These are phyloP conservation scores for Suillus plorans DNA, from an alignment of 768 basidiomycete genomes.

Conservation along the genomic window DNA sequence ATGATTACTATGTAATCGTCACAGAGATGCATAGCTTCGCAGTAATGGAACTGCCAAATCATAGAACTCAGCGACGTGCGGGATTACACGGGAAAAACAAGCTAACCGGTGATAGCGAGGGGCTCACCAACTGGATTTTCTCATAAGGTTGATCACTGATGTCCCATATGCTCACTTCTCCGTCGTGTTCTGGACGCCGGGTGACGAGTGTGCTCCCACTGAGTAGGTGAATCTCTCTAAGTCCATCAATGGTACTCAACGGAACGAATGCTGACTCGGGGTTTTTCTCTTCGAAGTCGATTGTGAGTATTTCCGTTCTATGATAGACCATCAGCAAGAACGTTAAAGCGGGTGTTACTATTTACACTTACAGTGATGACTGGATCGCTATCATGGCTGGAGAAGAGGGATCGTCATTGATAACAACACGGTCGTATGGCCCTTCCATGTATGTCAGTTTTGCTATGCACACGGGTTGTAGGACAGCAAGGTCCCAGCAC, in stretches of 20 bases:
- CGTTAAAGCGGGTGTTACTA: neutral
- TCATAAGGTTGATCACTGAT: constrained; percentile 29
- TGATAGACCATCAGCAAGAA: neutral
- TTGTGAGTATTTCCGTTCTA: constrained; percentile 44
- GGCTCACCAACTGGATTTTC: constrained; percentile 37
- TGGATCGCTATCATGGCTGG: constrained; percentile 42
- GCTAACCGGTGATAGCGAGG: constrained; percentile 31
- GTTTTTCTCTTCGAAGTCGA: constrained; percentile 36
- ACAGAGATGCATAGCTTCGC: constrained; percentile 40
- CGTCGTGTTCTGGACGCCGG: constrained; percentile 24
- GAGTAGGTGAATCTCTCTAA: constrained; percentile 36
- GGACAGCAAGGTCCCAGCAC: constrained; percentile 53
- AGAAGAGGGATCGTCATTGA: constrained; percentile 42
- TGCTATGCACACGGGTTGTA: constrained; percentile 43
- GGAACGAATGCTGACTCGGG: constrained; percentile 39
- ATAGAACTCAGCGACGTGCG: constrained; percentile 2
- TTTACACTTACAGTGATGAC: constrained; percentile 36
- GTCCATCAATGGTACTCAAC: constrained; percentile 30
- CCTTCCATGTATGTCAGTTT: constrained; percentile 30
- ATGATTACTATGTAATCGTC: constrained; percentile 47
- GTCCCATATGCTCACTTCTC: constrained; percentile 38
- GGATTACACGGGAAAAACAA: neutral
- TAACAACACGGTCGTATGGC: constrained; percentile 40
- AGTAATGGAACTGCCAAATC: constrained; percentile 34
- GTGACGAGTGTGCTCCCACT: constrained; percentile 39